Base-by-base conservation (phyloP, 768 basidiomycete species). In the Clathrus columnatus region DNA sequence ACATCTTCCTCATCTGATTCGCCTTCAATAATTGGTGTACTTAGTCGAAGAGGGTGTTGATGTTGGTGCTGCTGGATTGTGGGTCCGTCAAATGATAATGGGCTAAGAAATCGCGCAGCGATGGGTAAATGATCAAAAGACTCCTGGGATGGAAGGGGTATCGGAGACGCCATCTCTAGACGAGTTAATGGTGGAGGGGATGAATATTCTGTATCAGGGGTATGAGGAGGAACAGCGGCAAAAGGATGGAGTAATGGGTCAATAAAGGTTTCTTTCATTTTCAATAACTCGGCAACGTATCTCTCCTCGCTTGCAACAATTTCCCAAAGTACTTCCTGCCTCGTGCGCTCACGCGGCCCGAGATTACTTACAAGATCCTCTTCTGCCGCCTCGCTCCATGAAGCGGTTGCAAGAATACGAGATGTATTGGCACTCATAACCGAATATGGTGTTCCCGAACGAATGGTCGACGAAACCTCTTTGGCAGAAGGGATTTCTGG, bases 261-360 rank as follows among this genome's bases (percentile, higher is more conserved):
- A 63, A 93, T 89, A 63, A 96, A 96, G 0, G 88, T 92, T 60
- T 93, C 90, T 72, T 91, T 92, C 81, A 97, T 85, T 71, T 87
- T 90, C 62, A 83, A 69, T 8, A 97, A 78, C 63, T 97, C 94
- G 62, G 80, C 80, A 30, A 97, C 91, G 65, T 97, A 97, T 90
- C 93, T 83, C 68, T 97, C 92, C 72, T 97, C 94, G 61, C 90
- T 92, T 27, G 88, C 86, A 48, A 97, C 92, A 61, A 97, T 97
- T 73, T 97, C 94, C 75, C 91, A 96, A 24, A 97, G 70, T 5
- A 97, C 94, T 72, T 97, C 94, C 69, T 97, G 94, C 51, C 94
- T 81, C 36, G 94, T 96, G 56, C 94, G 82, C 68, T 97, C 94
- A 58, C 91, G 82, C 45, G 91, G 84, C n/a, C 92, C 91, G 30